Conservation (phyloP, 805 yeast genomes). For the Teunomyces funiuensis region DNA sequence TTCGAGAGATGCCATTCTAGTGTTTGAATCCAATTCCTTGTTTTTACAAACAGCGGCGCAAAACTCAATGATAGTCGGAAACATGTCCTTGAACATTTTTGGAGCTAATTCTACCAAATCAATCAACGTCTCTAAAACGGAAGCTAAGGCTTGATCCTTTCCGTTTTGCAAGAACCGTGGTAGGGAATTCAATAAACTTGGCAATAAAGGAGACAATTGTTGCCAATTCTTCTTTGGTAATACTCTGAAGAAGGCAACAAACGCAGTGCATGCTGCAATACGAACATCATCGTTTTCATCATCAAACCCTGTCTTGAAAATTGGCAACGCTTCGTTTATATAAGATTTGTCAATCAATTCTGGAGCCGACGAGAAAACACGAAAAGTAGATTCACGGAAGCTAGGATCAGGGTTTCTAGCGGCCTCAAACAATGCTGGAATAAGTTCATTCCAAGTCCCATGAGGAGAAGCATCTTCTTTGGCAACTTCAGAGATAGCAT, state of each 20-base stretch:
- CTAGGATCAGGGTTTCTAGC: slow-evolving; percentile 54
- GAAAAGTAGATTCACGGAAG: slow-evolving; percentile 85
- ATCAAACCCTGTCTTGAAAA: slow-evolving; percentile 78
- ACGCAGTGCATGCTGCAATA: slow-evolving; percentile 89
- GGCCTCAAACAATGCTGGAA: slow-evolving; percentile 74
- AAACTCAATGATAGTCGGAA: slow-evolving; percentile 82
- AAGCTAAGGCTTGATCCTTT: slow-evolving; percentile 76
- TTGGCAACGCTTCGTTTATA: slow-evolving; percentile 56
- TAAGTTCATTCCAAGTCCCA: slow-evolving; percentile 72
- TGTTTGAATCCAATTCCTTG: slow-evolving; percentile 71
- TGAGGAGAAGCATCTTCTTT: slow-evolving; percentile 55
- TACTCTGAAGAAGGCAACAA: slow-evolving; percentile 82
- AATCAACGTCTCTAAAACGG: slow-evolving; percentile 84
- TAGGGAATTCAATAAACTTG: slow-evolving; percentile 79
- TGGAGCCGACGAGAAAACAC: slow-evolving; percentile 85
- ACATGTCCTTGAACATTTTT: slow-evolving; percentile 88
- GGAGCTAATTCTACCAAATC: slow-evolving; percentile 94
- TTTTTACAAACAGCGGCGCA: slow-evolving; percentile 81
- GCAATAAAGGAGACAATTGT: slow-evolving; percentile 72
- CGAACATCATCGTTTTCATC: slow-evolving; percentile 82
- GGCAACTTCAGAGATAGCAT: slow-evolving; percentile 91
- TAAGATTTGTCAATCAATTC: slow-evolving; percentile 64
- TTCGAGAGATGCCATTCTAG: slow-evolving; percentile 87
- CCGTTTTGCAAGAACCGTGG: slow-evolving; percentile 81
- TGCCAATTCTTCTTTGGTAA: slow-evolving; percentile 81